Base-by-base conservation (phyloP, 2,329 filamentous ascomycete species). In the Trichoderma koningii region DNA sequence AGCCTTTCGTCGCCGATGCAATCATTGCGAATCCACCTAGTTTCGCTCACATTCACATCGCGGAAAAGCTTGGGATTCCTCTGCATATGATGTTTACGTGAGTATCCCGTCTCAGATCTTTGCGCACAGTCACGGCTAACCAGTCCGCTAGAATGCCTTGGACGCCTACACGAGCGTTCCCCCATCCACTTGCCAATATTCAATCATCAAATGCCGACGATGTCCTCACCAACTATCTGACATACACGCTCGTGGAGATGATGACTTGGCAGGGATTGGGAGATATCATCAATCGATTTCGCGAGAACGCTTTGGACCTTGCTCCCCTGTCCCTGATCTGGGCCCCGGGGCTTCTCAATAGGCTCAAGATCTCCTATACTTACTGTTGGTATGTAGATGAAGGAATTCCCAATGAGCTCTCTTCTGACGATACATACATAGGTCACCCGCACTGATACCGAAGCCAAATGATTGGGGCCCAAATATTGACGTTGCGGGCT, bases 221-320 rank as follows among this genome's bases (percentile, higher is more conserved):
- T 5, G 85, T 85, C n/a, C 83, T 92, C 66, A 89, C 91, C 0
- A 96, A 95, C 70, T 94, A 91, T 72, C 82, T 96, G 64, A 91
- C 89, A 0, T 97, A 96, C 71, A 87, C 89, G 0, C 80, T 96
- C 21, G 90, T 96, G 2, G 93, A 97, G 70, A 91, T 96, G 85
- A 87, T 97, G 83, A 93, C 93, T 12, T 96, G 92, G 92, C 92
- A 97, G 76, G 93, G 92, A 0, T 79, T 97, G 4, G 93, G 93
- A 44, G 93, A 97, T 75, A 82, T 97, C 6, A 94, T 97, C 73
- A 97, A 98, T 73, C 85, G 88, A 12, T 97, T 97, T 72, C 84
- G 93, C 60, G 87, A 89, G 69, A 87, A 88, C 66, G 85, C 85
- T 15, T 82, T 96, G 1, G 89, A 90, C 28, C 80, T 97, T 0